Evolutionary conservation across 352 stramenopile species (phyloP).

Genomic region (Globisporangium lucens): DNA sequence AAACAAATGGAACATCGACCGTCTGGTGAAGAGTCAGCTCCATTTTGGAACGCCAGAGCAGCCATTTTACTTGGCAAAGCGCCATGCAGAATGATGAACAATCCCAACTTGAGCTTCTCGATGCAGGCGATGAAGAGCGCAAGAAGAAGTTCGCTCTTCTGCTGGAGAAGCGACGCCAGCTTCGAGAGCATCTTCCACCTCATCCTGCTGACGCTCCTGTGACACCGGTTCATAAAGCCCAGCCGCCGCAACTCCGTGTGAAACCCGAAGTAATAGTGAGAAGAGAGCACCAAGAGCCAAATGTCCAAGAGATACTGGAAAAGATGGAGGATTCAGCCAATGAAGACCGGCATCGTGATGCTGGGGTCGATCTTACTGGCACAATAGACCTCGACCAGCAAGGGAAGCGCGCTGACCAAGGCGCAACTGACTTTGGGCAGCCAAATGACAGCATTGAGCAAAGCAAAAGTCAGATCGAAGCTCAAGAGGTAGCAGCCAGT

Average conservation of each 20-base stretch:
- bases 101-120: constrained; percentile 17
- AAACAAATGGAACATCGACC: not conserved
- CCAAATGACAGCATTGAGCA: not conserved
- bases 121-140: constrained; percentile 28
- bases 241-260: not conserved
- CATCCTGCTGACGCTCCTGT: constrained; percentile 15
- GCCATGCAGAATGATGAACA: constrained; percentile 51
- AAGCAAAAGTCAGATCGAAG: not conserved
- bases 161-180: constrained; percentile 36
- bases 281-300: not conserved
- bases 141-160: constrained; percentile 42
- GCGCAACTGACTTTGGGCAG: not conserved
- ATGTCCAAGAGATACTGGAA: not conserved
- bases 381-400: not conserved
- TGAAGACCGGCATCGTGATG: too few relatives aligned
- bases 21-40: not conserved
- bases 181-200: constrained; percentile 22
- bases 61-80: not conserved
- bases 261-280: not conserved
- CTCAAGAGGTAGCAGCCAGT: not conserved
- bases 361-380: not conserved
- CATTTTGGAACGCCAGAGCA: not conserved
- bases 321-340: not conserved
- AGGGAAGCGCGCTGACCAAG: too few relatives aligned
- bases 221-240: constrained; percentile 6